Evolutionary conservation across 179 eudicot genomes (phyloP), one percentile per base, ranked within the genome.

Genomic region (Beta macrorhiza): DNA sequence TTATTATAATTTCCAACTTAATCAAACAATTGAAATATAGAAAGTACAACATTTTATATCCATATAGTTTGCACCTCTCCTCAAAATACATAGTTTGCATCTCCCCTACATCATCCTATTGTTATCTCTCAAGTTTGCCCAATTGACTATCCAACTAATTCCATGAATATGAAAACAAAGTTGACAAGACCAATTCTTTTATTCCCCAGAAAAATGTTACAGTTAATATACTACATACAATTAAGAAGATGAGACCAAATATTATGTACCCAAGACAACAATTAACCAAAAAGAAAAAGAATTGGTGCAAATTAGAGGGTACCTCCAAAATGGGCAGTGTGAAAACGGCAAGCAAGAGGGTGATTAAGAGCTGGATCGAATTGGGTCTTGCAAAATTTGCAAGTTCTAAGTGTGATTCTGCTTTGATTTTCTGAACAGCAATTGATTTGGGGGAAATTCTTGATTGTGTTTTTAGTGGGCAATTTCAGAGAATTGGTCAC

Each of bases 311-410:
- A 55, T 5, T 6, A n/a, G 29, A 47, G 11, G 61, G 6, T 77
- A 95, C 97, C 99, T 71, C 93, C 99, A 75, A 92, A 93, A 87
- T 95, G 99, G 70, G 97, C 91, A 78, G 95, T 85, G 85, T 95
- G 99, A 80, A 87, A 91, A 8, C 91, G 89, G 81, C 98, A 95
- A 82, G 99, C 91, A 51, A 87, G 91, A 47, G 97, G 95, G 67
- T 95, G 86, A 88, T 95, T 95, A 74, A 85, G 85, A 72, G 82
- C 63, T 75, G 94, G 90, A 57, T 95, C 93, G 88, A 89, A 95
- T 81, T 93, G 99, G 45, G 91, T 82, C 81, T 95, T 95, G 85
- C 99, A 95, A 80, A 83, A 86, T 87, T 89, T 95, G 87, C 99
- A 95, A 17, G 99, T 95, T 86, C 84, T 86, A 4, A 81, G 82